Conservation (phyloP, 192 early-diverging fungal genomes). For the Coemansia asiatica region DNA sequence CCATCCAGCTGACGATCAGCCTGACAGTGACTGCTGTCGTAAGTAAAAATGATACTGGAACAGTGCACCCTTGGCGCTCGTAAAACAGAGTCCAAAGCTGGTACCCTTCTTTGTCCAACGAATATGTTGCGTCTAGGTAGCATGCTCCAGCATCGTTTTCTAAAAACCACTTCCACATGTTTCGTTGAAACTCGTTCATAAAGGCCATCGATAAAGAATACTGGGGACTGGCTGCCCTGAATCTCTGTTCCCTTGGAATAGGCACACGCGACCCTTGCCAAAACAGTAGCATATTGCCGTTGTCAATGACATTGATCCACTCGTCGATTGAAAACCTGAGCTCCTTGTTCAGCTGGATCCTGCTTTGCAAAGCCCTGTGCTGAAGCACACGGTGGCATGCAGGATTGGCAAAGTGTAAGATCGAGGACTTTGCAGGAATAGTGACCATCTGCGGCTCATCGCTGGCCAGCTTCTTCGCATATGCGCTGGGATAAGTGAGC, state of each 20-base stretch:
- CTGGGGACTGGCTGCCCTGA: not conserved
- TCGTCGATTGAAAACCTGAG: conserved; percentile 29
- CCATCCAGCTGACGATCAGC: conserved; percentile 31
- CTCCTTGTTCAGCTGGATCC: conserved; percentile 19
- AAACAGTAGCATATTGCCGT: conserved; percentile 19
- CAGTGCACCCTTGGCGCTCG: conserved; percentile 14
- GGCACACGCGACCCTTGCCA: conserved; percentile 27
- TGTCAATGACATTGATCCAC: conserved; percentile 24
- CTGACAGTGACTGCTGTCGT: conserved; percentile 22
- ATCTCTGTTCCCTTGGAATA: conserved; percentile 13
- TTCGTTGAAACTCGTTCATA: conserved; percentile 33
- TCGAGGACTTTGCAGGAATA: not conserved
- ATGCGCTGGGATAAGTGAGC: conserved; percentile 11
- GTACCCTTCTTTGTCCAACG: conserved; percentile 28
- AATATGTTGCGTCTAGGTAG: conserved; percentile 36
- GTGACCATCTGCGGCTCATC: not conserved
- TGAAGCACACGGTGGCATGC: conserved; percentile 35
- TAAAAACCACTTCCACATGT: conserved; percentile 32
- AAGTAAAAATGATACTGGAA: conserved; percentile 37
- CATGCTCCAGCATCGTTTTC: conserved; percentile 15
- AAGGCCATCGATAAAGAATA: conserved; percentile 27
- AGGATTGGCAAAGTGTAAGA: conserved; percentile 16
- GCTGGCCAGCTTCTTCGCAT: not conserved
- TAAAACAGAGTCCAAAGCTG: conserved; percentile 49
- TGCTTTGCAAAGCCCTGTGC: conserved; percentile 6